Evolutionary conservation across 1,139 yeast species (phyloP).

Genomic region (Saccharomyces hybrid): DNA sequence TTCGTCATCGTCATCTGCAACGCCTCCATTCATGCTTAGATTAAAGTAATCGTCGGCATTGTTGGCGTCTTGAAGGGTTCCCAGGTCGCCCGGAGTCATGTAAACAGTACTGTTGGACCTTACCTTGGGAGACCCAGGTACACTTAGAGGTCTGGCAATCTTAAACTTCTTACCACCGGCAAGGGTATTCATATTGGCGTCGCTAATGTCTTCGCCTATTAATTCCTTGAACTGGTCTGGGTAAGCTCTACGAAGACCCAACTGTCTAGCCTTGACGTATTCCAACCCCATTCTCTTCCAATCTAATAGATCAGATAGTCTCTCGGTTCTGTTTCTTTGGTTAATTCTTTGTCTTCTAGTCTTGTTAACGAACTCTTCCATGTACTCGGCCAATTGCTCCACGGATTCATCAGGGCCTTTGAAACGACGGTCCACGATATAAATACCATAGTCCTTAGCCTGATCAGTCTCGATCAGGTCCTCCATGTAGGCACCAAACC

Average conservation of each 20-base stretch:
- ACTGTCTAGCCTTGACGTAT: conserved; percentile 88
- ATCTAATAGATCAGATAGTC: conserved; percentile 84
- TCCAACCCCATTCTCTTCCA: conserved; percentile 98
- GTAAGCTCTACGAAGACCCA: conserved; percentile 87
- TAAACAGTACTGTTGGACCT: conserved; percentile 40
- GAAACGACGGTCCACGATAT: conserved; percentile 90
- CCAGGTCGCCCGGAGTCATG: conserved; percentile 67
- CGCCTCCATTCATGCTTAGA: conserved; percentile 50
- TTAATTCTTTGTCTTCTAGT: conserved; percentile 95
- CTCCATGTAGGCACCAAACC: conserved; percentile 97
- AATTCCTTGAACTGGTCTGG: conserved; percentile 71
- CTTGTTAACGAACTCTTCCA: conserved; percentile 83
- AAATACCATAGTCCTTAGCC: conserved; percentile 88
- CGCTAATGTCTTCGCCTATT: conserved; percentile 29
- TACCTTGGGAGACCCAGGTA: conserved; percentile 87
- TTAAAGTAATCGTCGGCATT: conserved; percentile 82
- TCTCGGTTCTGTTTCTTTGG: conserved; percentile 94
- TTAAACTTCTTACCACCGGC: conserved; percentile 43
- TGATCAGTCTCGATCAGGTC: conserved; percentile 73
- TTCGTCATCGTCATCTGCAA: conserved; percentile 35
- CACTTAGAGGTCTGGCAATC: conserved; percentile 85
- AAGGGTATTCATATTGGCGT: conserved; percentile 27
- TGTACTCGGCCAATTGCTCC: conserved; percentile 78
- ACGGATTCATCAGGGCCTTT: conserved; percentile 91
- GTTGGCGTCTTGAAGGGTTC: conserved; percentile 87